phyloP scores from a whole-genome alignment of 2,329 filamentous ascomycete species.

The Zelopaecilomyces penicillatus region DNA sequence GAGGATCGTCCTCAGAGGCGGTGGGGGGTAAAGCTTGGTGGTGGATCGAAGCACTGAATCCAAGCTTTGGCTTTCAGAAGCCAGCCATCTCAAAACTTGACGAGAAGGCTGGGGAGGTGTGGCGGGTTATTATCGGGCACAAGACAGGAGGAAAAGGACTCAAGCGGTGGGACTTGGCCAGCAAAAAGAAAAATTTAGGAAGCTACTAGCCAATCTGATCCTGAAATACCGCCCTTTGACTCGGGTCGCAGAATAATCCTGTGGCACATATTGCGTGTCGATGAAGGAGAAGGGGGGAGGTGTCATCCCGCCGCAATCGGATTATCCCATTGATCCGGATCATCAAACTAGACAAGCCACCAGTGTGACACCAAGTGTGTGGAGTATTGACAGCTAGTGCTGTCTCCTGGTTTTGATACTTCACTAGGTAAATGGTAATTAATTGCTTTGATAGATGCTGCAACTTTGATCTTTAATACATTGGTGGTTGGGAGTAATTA shows the following conservation, averaged over 20 bases:
- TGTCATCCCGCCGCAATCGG: conserved; percentile 8
- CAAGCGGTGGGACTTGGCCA: conserved; percentile 2
- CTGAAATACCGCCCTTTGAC: conserved; percentile 1
- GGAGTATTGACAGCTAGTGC: too few species aligned
- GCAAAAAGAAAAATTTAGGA: conserved; percentile 1
- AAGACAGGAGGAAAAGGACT: neutral
- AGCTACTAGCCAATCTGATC: conserved; percentile 1
- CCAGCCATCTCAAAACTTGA: conserved; percentile 13
- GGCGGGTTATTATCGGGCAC: conserved; percentile 1
- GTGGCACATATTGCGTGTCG: conserved; percentile 1
- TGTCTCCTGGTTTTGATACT: too few species aligned
- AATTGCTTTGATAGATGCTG: too few species aligned
- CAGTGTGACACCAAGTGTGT: too few species aligned
- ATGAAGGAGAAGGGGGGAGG: conserved; percentile 3
- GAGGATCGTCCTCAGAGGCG: conserved; percentile 3
- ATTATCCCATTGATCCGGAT: conserved; percentile 9
- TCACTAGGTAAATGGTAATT: too few species aligned
- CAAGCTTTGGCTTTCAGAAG: conserved; percentile 12
- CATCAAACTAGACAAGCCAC: neutral
- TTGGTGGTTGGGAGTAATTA: too few species aligned
- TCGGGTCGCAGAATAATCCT: conserved; percentile 5
- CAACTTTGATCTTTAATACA: too few species aligned
- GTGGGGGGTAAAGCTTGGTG: conserved; percentile 9
- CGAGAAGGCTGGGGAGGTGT: neutral
- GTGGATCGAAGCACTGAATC: conserved; percentile 1